A percentile compares a stretch with the other conserved stretches of the same genome.
phyloP scores from a whole-genome alignment of 2,329 filamentous ascomycete species.

The Reticulascus tulasneorum region DNA sequence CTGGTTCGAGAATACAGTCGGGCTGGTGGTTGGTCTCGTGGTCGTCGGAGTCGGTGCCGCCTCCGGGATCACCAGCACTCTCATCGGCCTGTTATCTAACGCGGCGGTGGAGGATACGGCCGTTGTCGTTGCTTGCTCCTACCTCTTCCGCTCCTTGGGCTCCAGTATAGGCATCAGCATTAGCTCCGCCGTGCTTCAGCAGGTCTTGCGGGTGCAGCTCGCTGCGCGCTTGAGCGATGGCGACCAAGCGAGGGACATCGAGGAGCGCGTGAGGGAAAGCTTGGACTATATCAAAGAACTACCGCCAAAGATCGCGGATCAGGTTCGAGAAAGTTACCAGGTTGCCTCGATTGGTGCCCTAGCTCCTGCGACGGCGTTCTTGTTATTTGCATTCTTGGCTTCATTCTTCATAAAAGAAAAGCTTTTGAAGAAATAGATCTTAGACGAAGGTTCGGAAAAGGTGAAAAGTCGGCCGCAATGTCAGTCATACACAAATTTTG shows the following conservation, averaged over 20 bases:
- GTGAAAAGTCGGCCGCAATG: too few relatives aligned
- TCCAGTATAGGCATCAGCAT: conserved; percentile 72
- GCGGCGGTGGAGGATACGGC: conserved; percentile 64
- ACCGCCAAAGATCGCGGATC: conserved; percentile 51
- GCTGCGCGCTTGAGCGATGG: conserved; percentile 48
- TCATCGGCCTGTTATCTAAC: conserved; percentile 70
- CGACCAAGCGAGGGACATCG: conserved; percentile 60
- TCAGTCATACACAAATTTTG: too few relatives aligned
- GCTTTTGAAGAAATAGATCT: conserved; percentile 40
- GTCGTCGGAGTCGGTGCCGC: conserved; percentile 39
- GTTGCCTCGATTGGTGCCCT: conserved; percentile 37
- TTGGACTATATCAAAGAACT: conserved; percentile 65
- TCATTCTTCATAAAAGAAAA: conserved; percentile 55
- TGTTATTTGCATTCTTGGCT: conserved; percentile 32
- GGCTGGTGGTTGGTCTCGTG: conserved; percentile 54
- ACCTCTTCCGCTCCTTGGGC: conserved; percentile 77
- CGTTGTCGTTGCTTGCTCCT: conserved; percentile 73
- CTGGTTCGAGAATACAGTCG: conserved; percentile 40
- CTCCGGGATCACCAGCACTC: conserved; percentile 63
- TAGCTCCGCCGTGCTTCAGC: conserved; percentile 68
- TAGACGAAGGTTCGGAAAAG: too few relatives aligned
- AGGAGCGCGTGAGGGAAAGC: conserved; percentile 64
- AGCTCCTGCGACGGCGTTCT: conserved; percentile 31
- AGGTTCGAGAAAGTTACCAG: conserved; percentile 66
- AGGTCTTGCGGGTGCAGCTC: conserved; percentile 57